These are phyloP conservation scores for Takakia lepidozioides DNA, from an alignment of 225 moss, liverwort and hornwort genomes.

Conservation along the genomic window DNA sequence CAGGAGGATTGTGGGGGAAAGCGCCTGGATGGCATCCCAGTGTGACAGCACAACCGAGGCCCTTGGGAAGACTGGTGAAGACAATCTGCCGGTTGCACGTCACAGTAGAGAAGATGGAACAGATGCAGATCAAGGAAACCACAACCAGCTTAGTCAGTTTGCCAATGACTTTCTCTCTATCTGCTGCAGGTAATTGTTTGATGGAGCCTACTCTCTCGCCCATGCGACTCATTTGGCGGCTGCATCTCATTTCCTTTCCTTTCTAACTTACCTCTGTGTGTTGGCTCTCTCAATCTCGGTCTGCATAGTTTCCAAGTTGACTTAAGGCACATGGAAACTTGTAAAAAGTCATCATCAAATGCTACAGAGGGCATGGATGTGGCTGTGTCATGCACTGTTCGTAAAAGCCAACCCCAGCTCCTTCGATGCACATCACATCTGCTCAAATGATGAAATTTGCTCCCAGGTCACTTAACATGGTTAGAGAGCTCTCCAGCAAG, in stretches of 20 bases:
- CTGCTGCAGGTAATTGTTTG: constrained; percentile 68
- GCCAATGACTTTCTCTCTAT: constrained; percentile 70
- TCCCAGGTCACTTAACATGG: too few relatives aligned
- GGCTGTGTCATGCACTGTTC: too few relatives aligned
- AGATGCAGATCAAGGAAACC: constrained; percentile 12
- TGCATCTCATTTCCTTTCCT: neutral
- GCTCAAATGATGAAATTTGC: too few relatives aligned
- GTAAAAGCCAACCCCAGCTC: too few relatives aligned
- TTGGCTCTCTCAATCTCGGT: too few relatives aligned
- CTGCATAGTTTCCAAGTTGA: too few relatives aligned
- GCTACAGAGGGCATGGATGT: too few relatives aligned
- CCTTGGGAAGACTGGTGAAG: constrained; percentile 15
- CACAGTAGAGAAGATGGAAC: constrained; percentile 8
- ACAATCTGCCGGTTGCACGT: constrained; percentile 7
- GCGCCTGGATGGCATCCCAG: constrained; percentile 6
- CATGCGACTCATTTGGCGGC: neutral
- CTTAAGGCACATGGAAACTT: too few relatives aligned
- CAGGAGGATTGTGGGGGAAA: constrained; percentile 4
- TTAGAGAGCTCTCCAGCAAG: too few relatives aligned
- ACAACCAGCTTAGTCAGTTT: constrained; percentile 47
- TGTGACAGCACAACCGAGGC: constrained; percentile 15
- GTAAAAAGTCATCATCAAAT: too few relatives aligned
- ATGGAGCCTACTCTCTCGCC: neutral
- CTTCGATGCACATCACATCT: too few relatives aligned
- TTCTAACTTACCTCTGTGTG: neutral